Conservation (phyloP, 352 stramenopile species). For the Globisporangium mamillatum region DNA sequence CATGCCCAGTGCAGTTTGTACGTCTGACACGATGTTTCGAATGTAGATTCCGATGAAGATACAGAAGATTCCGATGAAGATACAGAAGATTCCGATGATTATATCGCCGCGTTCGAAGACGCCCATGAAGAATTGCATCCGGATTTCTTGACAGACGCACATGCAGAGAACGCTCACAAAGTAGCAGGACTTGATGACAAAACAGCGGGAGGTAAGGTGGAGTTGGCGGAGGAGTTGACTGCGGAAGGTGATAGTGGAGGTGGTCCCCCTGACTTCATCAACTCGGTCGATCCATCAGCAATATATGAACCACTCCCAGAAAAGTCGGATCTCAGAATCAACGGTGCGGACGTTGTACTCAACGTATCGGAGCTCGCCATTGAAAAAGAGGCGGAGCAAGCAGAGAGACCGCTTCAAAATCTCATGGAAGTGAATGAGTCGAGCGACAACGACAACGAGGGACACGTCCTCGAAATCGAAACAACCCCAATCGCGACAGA, state of each 20-base stretch:
- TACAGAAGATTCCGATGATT: background rate
- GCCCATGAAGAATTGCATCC: constrained; percentile 2
- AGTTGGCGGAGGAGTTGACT: background rate
- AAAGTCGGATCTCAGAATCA: background rate
- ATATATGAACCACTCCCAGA: background rate
- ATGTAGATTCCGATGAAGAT: constrained; percentile 7
- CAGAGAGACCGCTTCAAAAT: background rate
- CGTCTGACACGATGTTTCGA: background rate
- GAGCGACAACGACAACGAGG: background rate
- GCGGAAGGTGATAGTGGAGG: background rate
- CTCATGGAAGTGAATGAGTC: too few species aligned
- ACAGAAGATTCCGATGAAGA: constrained; percentile 9
- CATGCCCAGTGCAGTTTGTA: background rate
- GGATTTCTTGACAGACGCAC: background rate
- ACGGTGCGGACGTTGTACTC: background rate
- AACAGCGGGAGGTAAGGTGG: background rate
- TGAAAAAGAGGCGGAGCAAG: background rate
- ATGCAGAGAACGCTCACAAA: background rate
- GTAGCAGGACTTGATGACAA: background rate
- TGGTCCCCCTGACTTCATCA: background rate
- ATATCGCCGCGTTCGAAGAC: constrained; percentile 6
- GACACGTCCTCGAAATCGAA: background rate
- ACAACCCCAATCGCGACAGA: background rate
- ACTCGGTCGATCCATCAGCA: background rate
- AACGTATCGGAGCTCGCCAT: background rate